These are phyloP conservation scores for Termitomyces sp. DNA, from an alignment of 768 basidiomycete species.

Conservation along the genomic window DNA sequence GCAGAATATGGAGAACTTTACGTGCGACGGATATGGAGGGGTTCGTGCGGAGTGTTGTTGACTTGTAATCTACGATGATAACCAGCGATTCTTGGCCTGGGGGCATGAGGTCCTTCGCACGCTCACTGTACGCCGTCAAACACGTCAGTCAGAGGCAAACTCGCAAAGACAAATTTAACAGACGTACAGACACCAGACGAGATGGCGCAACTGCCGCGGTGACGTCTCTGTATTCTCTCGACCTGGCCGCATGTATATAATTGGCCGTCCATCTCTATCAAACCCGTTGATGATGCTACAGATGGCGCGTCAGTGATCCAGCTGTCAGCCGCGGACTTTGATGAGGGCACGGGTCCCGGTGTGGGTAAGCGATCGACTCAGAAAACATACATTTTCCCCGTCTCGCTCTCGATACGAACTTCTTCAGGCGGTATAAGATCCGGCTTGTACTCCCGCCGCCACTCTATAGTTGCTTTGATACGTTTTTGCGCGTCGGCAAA, in stretches of 20 bases:
- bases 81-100: slow-evolving; percentile 79
- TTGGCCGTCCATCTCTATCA: slow-evolving; percentile 82
- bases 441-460: slow-evolving; percentile 83
- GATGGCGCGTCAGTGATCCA: not conserved
- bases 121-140: slow-evolving; percentile 51
- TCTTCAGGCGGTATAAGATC: slow-evolving; percentile 83
- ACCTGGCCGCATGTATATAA: slow-evolving; percentile 87
- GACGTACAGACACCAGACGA: slow-evolving; percentile 83
- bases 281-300: slow-evolving; percentile 79
- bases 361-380: slow-evolving; percentile 23
- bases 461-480: slow-evolving; percentile 76
- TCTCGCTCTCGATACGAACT: slow-evolving; percentile 75
- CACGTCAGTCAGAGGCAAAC: not conserved
- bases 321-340: not conserved
- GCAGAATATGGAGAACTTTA: slow-evolving; percentile 78
- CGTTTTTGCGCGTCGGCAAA: slow-evolving; percentile 73
- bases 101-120: slow-evolving; percentile 88
- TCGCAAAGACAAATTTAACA: not conserved
- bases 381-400: slow-evolving; percentile 96
- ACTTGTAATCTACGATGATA: slow-evolving; percentile 85
- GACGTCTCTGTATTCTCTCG: slow-evolving; percentile 80
- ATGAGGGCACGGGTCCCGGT: not conserved
- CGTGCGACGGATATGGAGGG: slow-evolving; percentile 80
- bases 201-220: slow-evolving; percentile 78
- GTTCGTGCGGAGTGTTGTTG: slow-evolving; percentile 77